Evolutionary conservation across 805 yeast species (phyloP).

Genomic region (Suhomyces prunicola): DNA sequence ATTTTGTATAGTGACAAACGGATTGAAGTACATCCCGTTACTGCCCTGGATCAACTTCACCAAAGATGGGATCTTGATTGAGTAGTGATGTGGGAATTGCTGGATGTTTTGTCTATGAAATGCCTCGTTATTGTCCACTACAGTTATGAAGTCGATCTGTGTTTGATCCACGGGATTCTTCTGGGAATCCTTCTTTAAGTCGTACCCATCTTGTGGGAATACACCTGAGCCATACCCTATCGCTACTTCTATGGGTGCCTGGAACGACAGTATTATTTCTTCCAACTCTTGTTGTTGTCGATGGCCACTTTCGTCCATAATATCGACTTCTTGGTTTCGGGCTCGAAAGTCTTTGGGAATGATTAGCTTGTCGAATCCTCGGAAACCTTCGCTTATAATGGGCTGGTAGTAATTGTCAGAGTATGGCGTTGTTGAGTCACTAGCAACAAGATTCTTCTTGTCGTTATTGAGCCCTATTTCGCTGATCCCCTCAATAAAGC

Average conservation of each 20-base stretch:
- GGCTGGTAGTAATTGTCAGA: constrained; percentile 26
- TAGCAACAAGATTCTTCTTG: neutral
- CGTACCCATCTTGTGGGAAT: constrained; percentile 59
- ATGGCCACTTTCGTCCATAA: constrained; percentile 3
- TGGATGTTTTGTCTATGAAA: constrained; percentile 76
- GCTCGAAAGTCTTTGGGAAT: constrained; percentile 14
- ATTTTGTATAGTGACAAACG: constrained; percentile 63
- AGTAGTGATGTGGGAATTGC: constrained; percentile 74
- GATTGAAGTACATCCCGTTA: constrained; percentile 89
- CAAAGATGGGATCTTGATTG: constrained; percentile 31
- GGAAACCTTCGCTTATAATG: constrained; percentile 22
- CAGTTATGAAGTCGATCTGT: constrained; percentile 83
- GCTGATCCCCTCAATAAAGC: constrained; percentile 1
- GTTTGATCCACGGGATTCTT: constrained; percentile 35
- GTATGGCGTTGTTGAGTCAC: constrained; percentile 15
- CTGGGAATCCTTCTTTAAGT: constrained; percentile 12
- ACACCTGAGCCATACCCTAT: constrained; percentile 97
- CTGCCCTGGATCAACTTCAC: constrained; percentile 50
- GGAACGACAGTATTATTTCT: constrained; percentile 52
- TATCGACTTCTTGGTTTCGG: constrained; percentile 12
- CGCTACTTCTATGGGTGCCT: constrained; percentile 72
- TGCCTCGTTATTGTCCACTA: constrained; percentile 67
- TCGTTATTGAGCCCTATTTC: neutral
- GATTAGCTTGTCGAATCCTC: constrained; percentile 20
- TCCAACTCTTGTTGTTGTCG: constrained; percentile 38